These are phyloP conservation scores for Spirogloea muscicola DNA, from an alignment of 139 green algal species.

Conservation along the genomic window DNA sequence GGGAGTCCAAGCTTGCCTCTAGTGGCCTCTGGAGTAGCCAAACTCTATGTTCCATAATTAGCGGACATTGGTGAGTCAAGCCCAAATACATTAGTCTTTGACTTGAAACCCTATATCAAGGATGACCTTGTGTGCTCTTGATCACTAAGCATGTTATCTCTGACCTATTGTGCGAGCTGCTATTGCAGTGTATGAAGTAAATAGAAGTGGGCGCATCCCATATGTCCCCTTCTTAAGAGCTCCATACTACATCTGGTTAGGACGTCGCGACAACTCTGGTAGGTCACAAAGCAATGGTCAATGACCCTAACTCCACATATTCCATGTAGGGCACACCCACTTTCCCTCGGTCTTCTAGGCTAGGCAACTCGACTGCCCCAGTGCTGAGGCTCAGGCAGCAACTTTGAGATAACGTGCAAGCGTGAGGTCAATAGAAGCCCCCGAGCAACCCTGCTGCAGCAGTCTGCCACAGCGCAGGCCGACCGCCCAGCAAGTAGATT, in stretches of 20 bases:
- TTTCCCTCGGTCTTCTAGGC: too few species aligned
- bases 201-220: conserved; percentile 82
- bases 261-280: too few species aligned
- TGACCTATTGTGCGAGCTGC: not conserved
- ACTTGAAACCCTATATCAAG: not conserved
- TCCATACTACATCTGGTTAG: conserved; percentile 91
- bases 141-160: not conserved
- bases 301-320: too few species aligned
- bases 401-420: too few species aligned
- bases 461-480: too few species aligned
- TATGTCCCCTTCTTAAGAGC: conserved; percentile 88
- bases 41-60: not conserved
- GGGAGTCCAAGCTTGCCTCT: not conserved
- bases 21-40: not conserved
- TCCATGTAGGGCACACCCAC: too few species aligned
- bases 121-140: not conserved
- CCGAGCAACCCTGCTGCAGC: too few species aligned
- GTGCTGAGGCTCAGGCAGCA: too few species aligned
- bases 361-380: too few species aligned
- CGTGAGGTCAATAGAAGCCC: too few species aligned
- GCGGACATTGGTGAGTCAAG: not conserved
- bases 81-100: not conserved
- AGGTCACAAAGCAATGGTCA: too few species aligned
- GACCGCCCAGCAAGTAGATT: too few species aligned
- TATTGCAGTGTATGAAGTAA: conserved; percentile 72